These are phyloP conservation scores for Rhodamnia rubescens DNA, from an alignment of 345 rosid species.

Conservation along the genomic window DNA sequence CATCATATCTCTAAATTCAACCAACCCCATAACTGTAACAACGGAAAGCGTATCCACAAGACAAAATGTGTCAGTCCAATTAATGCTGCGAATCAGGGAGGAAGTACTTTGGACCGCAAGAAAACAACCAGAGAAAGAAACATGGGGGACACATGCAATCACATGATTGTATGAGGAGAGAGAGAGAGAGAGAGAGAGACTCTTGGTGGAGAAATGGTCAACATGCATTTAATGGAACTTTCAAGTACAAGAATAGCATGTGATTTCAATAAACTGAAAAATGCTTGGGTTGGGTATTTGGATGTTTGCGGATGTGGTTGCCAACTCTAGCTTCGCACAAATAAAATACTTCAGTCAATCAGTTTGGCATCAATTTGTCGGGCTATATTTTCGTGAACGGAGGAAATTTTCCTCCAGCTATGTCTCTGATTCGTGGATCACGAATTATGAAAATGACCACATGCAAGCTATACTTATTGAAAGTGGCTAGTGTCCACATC, in stretches of 20 bases:
- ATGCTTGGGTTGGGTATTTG: not conserved
- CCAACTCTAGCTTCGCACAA: not conserved
- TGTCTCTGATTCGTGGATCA: not conserved
- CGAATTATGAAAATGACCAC: not conserved
- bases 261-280: not conserved
- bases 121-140: too few relatives aligned
- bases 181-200: too few relatives aligned
- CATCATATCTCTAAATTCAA: constrained; percentile 10
- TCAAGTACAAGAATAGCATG: not conserved
- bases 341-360: not conserved
- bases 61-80: constrained; percentile 21
- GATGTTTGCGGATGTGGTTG: not conserved
- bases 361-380: not conserved
- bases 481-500: not conserved
- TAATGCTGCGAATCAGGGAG: constrained; percentile 14
- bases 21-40: constrained; percentile 58
- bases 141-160: constrained; percentile 18
- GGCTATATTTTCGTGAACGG: not conserved
- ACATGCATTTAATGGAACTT: constrained; percentile 4
- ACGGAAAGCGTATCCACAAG: constrained; percentile 31
- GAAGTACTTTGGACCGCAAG: constrained; percentile 1
- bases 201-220: constrained; percentile 7
- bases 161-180: constrained; percentile 67
- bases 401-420: too few relatives aligned
- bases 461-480: not conserved